Percentiles rank a stretch among this genome's conserved stretches.
Evolutionary conservation across 2,329 filamentous ascomycete species (phyloP).

Genomic region (Metarhizium robertsii): DNA sequence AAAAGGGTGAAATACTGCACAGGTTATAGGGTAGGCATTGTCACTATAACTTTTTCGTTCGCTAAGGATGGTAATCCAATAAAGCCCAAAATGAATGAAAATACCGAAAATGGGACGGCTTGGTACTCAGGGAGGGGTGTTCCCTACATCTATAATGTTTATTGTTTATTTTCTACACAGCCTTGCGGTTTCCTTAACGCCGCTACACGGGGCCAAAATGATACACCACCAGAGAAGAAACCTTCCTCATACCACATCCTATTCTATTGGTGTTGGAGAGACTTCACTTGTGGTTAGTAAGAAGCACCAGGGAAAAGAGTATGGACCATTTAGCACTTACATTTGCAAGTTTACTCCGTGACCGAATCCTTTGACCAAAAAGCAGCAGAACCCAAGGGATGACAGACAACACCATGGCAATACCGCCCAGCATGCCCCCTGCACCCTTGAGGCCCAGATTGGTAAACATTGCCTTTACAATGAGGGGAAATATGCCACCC

Average conservation of each 20-base stretch:
- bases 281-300: neutral
- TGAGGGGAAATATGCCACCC: slow-evolving; percentile 70
- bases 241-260: neutral
- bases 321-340: slow-evolving; percentile 26
- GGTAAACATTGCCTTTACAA: slow-evolving; percentile 64
- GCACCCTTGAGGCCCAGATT: slow-evolving; percentile 63
- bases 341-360: slow-evolving; percentile 66
- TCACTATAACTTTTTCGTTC: no score
- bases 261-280: neutral
- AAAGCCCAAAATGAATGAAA: no score
- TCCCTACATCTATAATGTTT: no score
- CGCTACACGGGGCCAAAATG: neutral
- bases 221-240: neutral
- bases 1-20: no score
- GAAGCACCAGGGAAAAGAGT: neutral
- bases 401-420: slow-evolving; percentile 57
- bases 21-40: no score
- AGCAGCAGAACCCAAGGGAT: slow-evolving; percentile 85
- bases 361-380: slow-evolving; percentile 66
- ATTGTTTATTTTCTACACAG: no score
- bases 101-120: no score
- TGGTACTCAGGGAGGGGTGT: no score
- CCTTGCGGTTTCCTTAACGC: neutral
- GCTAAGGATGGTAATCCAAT: no score
- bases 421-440: slow-evolving; percentile 65